These are phyloP conservation scores for Fusarium tanahbumbuense DNA, from an alignment of 2,329 filamentous ascomycete genomes.

Conservation along the genomic window DNA sequence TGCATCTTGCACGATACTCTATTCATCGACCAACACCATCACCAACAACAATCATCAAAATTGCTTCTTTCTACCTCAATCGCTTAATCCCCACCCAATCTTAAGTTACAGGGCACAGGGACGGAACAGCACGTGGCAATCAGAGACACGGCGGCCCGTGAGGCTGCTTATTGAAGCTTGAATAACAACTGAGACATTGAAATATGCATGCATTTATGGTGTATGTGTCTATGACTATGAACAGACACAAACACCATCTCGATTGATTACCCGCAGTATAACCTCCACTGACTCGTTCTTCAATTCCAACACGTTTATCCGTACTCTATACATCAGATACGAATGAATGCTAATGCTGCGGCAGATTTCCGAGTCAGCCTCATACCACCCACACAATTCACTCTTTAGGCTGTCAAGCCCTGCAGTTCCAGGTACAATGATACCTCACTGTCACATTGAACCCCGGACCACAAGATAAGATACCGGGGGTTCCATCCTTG, in stretches of 20 bases:
- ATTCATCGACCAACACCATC: not conserved
- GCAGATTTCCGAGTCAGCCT: slow-evolving; percentile 31
- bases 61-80: slow-evolving; percentile 18
- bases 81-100: slow-evolving; percentile 19
- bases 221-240: not conserved
- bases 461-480: no score
- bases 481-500: no score
- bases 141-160: slow-evolving; percentile 30
- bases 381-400: slow-evolving; percentile 25
- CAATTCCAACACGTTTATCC: not conserved
- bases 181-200: slow-evolving; percentile 14
- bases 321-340: not conserved
- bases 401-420: slow-evolving; percentile 21
- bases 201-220: slow-evolving; percentile 1
- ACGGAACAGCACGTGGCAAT: slow-evolving; percentile 39
- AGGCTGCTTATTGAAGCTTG: slow-evolving; percentile 5
- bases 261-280: not conserved
- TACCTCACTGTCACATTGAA: slow-evolving; percentile 33
- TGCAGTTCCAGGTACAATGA: slow-evolving; percentile 34
- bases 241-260: no score
- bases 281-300: slow-evolving; percentile 11
- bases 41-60: not conserved
- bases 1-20: not conserved
- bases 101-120: slow-evolving; percentile 19
- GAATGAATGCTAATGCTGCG: not conserved